Evolutionary conservation across 331 rosid genomes (phyloP).

Genomic region (Acacia concinna): DNA sequence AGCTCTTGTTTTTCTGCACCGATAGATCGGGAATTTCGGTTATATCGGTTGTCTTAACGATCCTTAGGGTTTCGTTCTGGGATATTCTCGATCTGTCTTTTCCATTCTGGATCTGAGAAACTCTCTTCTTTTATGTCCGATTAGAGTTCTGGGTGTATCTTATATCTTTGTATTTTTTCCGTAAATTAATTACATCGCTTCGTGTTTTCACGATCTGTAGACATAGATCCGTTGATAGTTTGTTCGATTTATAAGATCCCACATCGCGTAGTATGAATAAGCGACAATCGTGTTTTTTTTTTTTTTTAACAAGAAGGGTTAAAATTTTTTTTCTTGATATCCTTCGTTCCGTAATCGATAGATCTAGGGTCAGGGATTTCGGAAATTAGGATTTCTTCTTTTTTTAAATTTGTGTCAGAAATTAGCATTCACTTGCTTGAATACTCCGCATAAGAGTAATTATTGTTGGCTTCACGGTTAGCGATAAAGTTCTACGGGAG

Average conservation of each 20-base stretch:
- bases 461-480: slow-evolving; percentile 20
- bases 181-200: slow-evolving; percentile 6
- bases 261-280: not conserved
- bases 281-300: not conserved
- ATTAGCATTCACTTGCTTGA: not conserved
- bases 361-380: slow-evolving; percentile 58
- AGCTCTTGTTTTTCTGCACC: slow-evolving; percentile 21
- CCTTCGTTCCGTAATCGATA: not conserved
- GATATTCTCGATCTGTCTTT: slow-evolving; percentile 27
- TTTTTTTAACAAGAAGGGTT: slow-evolving; percentile 7
- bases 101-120: slow-evolving; percentile 37
- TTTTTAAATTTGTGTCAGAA: not conserved
- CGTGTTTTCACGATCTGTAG: slow-evolving; percentile 14
- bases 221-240: slow-evolving; percentile 16
- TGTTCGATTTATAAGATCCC: slow-evolving; percentile 14
- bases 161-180: not conserved
- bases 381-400: slow-evolving; percentile 35
- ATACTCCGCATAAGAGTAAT: not conserved
- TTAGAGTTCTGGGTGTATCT: not conserved
- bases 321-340: not conserved
- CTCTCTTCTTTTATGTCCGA: not conserved
- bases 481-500: slow-evolving; percentile 18
- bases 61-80: slow-evolving; percentile 43
- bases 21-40: slow-evolving; percentile 35
- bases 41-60: slow-evolving; percentile 4